These are phyloP conservation scores for Colletotrichum destructivum DNA, from an alignment of 2,329 filamentous ascomycete genomes.

Conservation along the genomic window DNA sequence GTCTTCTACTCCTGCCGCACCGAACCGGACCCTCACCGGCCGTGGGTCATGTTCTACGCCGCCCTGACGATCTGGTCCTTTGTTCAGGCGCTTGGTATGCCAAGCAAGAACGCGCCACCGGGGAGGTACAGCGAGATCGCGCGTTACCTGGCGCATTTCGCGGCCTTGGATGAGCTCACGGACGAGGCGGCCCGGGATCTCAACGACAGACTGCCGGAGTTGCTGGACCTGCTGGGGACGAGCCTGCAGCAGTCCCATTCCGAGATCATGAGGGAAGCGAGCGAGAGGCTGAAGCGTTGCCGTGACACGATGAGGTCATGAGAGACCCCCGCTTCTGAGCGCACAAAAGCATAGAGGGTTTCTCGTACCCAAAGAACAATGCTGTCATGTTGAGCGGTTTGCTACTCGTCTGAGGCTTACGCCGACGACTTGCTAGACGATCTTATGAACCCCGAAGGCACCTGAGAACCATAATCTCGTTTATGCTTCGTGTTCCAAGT, in stretches of 20 bases:
- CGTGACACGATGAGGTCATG: conserved; percentile 64
- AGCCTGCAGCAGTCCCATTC: conserved; percentile 63
- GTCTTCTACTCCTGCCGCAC: conserved; percentile 79
- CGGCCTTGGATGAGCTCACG: conserved; percentile 78
- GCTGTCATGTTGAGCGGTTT: no score
- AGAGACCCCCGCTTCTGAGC: neutral
- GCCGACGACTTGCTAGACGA: no score
- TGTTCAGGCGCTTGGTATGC: conserved; percentile 79
- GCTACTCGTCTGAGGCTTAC: no score
- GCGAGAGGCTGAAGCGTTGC: conserved; percentile 78
- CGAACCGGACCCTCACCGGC: conserved; percentile 86
- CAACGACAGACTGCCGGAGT: conserved; percentile 66
- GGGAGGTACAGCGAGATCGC: conserved; percentile 53
- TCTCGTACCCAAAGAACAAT: no score
- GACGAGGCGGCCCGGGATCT: conserved; percentile 77
- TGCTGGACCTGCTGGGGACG: conserved; percentile 60
- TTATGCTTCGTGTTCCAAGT: no score
- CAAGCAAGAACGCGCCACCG: conserved; percentile 29
- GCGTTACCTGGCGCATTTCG: conserved; percentile 72
- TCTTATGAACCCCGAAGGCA: no score
- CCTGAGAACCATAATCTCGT: no score
- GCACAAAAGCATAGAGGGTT: no score
- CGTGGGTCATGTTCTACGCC: conserved; percentile 93
- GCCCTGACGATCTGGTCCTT: conserved; percentile 90
- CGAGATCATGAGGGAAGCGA: conserved; percentile 86